Conservation (phyloP, 2,329 filamentous ascomycete species). For the Penicillium sclerotigenum region DNA sequence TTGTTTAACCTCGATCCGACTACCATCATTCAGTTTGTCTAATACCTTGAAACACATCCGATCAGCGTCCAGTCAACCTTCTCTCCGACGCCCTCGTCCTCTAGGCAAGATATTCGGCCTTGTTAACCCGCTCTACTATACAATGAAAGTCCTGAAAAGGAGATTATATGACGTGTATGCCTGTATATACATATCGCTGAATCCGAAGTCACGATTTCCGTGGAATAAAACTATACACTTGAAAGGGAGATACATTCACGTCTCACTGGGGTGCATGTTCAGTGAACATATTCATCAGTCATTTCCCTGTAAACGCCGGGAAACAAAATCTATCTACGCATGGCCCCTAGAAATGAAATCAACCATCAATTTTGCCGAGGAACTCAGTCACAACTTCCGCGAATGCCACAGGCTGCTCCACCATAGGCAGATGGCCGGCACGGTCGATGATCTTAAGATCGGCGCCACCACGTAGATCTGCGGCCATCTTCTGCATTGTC, state of each 20-base stretch:
- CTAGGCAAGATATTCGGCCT: background rate
- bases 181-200: background rate
- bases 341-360: slow-evolving; percentile 12
- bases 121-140: background rate
- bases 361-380: slow-evolving; percentile 37
- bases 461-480: slow-evolving; percentile 54
- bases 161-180: background rate
- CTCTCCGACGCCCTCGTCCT: background rate
- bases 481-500: slow-evolving; percentile 74
- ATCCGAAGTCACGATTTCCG: background rate
- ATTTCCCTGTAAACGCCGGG: background rate
- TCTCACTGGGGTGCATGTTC: background rate
- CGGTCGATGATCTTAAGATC: slow-evolving; percentile 64
- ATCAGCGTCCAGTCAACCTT: background rate
- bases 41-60: background rate
- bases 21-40: too few species aligned
- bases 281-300: background rate
- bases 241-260: background rate
- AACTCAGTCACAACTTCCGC: slow-evolving; percentile 62
- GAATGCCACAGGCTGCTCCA: slow-evolving; percentile 68
- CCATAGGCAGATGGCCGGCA: slow-evolving; percentile 82
- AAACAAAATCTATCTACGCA: background rate
- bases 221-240: background rate
- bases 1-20: background rate
- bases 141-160: background rate